phyloP scores from a whole-genome alignment of 2,329 filamentous ascomycete genomes.

The Diaporthe caulivora region DNA sequence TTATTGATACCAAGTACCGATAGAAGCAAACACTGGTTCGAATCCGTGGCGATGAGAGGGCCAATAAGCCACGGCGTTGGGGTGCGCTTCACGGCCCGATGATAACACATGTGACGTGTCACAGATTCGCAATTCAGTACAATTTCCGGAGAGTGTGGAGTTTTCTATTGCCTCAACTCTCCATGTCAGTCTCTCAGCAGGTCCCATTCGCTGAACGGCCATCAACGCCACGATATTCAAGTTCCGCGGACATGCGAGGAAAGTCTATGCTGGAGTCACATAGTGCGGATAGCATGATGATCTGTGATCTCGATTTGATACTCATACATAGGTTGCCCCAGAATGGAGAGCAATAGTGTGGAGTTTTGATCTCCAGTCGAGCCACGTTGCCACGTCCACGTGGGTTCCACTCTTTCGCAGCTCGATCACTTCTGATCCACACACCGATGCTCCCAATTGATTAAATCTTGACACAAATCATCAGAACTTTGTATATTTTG shows the following conservation, averaged over 20 bases:
- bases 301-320: conserved; percentile 5
- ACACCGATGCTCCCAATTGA: not conserved
- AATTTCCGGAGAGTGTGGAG: conserved; percentile 16
- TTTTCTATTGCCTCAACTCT: not conserved
- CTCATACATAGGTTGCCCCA: not conserved
- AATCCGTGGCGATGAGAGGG: not conserved
- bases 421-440: not conserved
- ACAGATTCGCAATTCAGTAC: not conserved
- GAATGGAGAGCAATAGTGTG: not conserved
- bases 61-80: not conserved
- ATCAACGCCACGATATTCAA: not conserved
- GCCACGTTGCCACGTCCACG: conserved; percentile 25
- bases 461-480: too few relatives aligned
- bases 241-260: not conserved
- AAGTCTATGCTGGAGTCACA: not conserved
- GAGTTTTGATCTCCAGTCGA: not conserved
- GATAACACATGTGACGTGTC: conserved; percentile 4
- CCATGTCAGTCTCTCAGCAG: not conserved
- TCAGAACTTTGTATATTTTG: not conserved
- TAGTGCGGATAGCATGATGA: not conserved
- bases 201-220: not conserved
- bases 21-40: not conserved
- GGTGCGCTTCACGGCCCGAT: not conserved
- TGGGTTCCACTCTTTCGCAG: not conserved
- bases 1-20: conserved; percentile 10